These are phyloP conservation scores for Peterozyma toletana DNA, from an alignment of 805 yeast species.

Conservation along the genomic window DNA sequence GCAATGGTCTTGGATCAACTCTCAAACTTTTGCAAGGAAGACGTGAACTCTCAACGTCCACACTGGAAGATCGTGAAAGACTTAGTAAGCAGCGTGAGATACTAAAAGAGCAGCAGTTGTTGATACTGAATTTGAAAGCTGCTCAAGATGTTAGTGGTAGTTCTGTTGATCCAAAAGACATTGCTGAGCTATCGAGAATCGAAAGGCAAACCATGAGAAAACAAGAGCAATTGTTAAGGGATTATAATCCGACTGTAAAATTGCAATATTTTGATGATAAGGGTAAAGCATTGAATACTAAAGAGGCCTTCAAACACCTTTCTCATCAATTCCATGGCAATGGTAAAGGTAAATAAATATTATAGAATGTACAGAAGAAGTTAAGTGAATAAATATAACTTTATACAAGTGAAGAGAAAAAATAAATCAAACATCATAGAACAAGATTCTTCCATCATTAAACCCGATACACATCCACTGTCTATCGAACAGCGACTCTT, in stretches of 20 bases:
- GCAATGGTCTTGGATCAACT: slow-evolving; percentile 28
- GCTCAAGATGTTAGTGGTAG: too few species aligned
- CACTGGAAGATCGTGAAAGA: neutral
- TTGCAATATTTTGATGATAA: slow-evolving; percentile 56
- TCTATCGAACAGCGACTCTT: slow-evolving; percentile 15
- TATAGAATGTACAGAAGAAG: too few species aligned
- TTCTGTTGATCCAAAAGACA: too few species aligned
- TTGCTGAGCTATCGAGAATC: too few species aligned
- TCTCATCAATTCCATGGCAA: slow-evolving; percentile 76
- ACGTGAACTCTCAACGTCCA: slow-evolving; percentile 3
- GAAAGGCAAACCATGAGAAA: slow-evolving; percentile 1
- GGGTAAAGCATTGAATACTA: slow-evolving; percentile 53
- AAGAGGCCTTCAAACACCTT: slow-evolving; percentile 70
- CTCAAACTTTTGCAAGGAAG: slow-evolving; percentile 22
- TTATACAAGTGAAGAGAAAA: too few species aligned
- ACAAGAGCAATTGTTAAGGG: slow-evolving; percentile 13
- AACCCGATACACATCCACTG: slow-evolving; percentile 23
- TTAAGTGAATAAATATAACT: too few species aligned
- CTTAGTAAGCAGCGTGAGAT: too few species aligned
- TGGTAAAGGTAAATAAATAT: slow-evolving; percentile 1
- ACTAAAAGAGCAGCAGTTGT: too few species aligned
- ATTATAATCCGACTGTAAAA: slow-evolving; percentile 40
- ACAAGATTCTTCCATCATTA: slow-evolving; percentile 23
- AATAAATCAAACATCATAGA: slow-evolving; percentile 11
- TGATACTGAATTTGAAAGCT: too few species aligned